Conservation (phyloP, 2,329 filamentous ascomycete species). For the Incumbomyces delicatus region DNA sequence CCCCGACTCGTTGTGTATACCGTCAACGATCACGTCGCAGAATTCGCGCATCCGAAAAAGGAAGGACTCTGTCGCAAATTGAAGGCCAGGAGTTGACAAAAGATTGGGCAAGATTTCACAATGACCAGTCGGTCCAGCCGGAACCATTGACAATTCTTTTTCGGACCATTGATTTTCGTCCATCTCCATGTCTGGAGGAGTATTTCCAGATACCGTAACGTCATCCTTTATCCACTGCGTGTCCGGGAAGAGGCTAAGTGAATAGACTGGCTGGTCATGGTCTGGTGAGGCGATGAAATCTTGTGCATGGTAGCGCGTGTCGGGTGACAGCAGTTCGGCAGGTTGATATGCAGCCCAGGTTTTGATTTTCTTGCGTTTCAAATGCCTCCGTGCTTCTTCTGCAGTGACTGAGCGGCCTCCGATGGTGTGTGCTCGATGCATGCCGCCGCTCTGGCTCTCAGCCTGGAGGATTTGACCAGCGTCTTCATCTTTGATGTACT, state of each 20-base stretch:
- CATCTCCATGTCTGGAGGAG: not conserved
- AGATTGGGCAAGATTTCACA: not conserved
- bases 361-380: conserved; percentile 5
- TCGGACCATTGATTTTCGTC: not conserved
- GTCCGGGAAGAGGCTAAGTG: not conserved
- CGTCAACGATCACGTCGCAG: not conserved
- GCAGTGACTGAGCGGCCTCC: not conserved
- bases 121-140: not conserved
- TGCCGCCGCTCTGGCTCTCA: not conserved
- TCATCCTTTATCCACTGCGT: not conserved
- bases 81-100: not conserved
- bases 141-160: not conserved
- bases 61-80: conserved; percentile 1
- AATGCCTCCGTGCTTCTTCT: conserved; percentile 1
- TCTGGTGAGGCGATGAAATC: not conserved
- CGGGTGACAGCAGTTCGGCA: not conserved
- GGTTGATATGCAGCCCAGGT: not conserved
- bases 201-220: not conserved
- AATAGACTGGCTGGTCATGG: not conserved
- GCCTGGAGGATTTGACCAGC: not conserved
- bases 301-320: not conserved
- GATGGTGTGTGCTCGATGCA: not conserved
- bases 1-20: not conserved
- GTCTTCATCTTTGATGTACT: conserved; percentile 3
- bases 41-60: not conserved